Evolutionary conservation across 139 green algal species (phyloP), one percentile per base, ranked within the genome.

Genomic region (Tetradesmus obliquus): DNA sequence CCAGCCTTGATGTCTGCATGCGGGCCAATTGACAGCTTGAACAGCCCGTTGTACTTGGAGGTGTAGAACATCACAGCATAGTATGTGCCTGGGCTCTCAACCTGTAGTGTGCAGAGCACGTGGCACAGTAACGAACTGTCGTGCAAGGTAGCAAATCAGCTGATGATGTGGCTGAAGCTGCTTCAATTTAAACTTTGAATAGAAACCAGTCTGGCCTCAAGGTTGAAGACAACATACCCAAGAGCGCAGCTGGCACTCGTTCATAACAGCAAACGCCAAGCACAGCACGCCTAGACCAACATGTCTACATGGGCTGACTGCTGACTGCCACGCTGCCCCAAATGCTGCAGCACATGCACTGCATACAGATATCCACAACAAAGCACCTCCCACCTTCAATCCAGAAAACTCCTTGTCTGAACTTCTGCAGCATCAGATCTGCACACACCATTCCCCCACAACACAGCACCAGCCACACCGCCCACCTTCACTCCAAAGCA

Each of bases 1-100:
- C 45, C 79, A 20, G 32, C 45, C 79, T 58, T 55, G 79, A 84
- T 84, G 79, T 55, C 45, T 54, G 45, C 45, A 20, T 84, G 54
- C 22, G 79, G 32, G 1, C 79, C 79, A 57, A 84, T 20, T 6
- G 79, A 84, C n/a, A 84, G n/a, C 79, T 84, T 84, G 45, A 84
- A 54, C 13, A 6, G 22, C 3, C n/a, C 32, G 5, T 55, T 9
- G 45, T 57, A 55, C 10, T 55, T 84, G 79, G 79, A 84, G 79
- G 45, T 84, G 24, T 84, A 84, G 12, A 84, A 54, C 24, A 84
- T 55, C 12, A 20, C 79, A 19, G 45, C 32, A 58, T 54, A 54
- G 45, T 84, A 84, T 5, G 54, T 24, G 12, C 15, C 54, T 3
- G 20, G 15, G 8, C 22, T 55, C 17, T 24, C 54, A 72, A 87